These are phyloP conservation scores for Fusarium gaditjirri DNA, from an alignment of 2,329 filamentous ascomycete genomes.

Conservation along the genomic window DNA sequence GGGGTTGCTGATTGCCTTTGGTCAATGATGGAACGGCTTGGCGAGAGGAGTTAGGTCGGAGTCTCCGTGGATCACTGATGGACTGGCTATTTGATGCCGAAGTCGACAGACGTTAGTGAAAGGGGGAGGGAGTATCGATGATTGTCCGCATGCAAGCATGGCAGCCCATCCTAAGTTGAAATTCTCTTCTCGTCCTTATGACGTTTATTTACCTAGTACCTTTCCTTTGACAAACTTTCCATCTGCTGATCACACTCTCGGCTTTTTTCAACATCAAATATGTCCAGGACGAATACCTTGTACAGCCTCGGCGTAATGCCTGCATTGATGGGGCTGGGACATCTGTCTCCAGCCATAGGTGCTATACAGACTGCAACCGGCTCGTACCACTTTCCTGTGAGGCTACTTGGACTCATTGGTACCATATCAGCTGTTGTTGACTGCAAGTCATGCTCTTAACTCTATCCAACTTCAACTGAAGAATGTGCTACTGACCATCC, in stretches of 20 bases:
- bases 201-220: neutral
- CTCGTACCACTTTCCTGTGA: constrained; percentile 14
- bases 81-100: neutral
- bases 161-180: neutral
- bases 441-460: neutral
- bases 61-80: neutral
- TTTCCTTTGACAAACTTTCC: neutral
- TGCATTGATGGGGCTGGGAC: constrained; percentile 16
- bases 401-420: constrained; percentile 11
- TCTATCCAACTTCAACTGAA: too few species aligned
- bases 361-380: constrained; percentile 11
- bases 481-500: neutral
- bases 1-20: neutral
- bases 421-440: constrained; percentile 20
- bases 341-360: constrained; percentile 18
- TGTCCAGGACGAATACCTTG: constrained; percentile 17
- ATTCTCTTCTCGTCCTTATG: neutral
- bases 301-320: constrained; percentile 25
- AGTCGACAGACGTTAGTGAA: neutral
- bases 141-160: neutral
- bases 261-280: neutral
- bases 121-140: too few species aligned
- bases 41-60: neutral
- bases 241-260: neutral
- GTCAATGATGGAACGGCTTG: neutral